Conservation (phyloP, 2,329 filamentous ascomycete species). For the Hymenoscyphus occultus region DNA sequence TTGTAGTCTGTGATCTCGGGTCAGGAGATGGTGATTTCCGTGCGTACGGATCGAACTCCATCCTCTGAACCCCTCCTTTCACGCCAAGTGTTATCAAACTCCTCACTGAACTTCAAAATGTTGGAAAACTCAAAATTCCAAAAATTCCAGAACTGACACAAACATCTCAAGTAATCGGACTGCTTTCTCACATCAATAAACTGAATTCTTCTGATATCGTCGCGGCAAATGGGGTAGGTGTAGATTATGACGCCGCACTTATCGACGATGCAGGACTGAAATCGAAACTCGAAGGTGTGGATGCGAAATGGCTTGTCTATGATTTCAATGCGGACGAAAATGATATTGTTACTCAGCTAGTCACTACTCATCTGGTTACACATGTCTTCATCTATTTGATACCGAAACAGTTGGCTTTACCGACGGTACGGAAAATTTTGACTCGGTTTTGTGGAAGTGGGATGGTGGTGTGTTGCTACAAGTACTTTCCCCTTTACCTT, state of each 20-base stretch:
- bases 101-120: no score
- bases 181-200: slow-evolving; percentile 22
- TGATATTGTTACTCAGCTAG: slow-evolving; percentile 22
- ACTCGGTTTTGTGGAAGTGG: slow-evolving; percentile 19
- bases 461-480: slow-evolving; percentile 25
- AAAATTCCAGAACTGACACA: slow-evolving; percentile 7
- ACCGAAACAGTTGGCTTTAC: slow-evolving; percentile 24
- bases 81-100: not conserved
- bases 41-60: slow-evolving; percentile 12
- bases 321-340: slow-evolving; percentile 28
- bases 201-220: slow-evolving; percentile 5
- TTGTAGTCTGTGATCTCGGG: slow-evolving; percentile 27
- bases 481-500: slow-evolving; percentile 25
- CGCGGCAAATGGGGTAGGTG: slow-evolving; percentile 20
- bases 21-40: slow-evolving; percentile 29
- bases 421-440: slow-evolving; percentile 21
- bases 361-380: slow-evolving; percentile 18
- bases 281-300: slow-evolving; percentile 11
- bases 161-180: slow-evolving; percentile 20
- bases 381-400: slow-evolving; percentile 28
- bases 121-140: not conserved
- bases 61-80: slow-evolving; percentile 4
- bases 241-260: slow-evolving; percentile 27
- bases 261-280: slow-evolving; percentile 23
- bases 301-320: slow-evolving; percentile 24